Base-by-base conservation (phyloP, 1,139 yeast genomes). In the Magnusiomyces sp. region DNA sequence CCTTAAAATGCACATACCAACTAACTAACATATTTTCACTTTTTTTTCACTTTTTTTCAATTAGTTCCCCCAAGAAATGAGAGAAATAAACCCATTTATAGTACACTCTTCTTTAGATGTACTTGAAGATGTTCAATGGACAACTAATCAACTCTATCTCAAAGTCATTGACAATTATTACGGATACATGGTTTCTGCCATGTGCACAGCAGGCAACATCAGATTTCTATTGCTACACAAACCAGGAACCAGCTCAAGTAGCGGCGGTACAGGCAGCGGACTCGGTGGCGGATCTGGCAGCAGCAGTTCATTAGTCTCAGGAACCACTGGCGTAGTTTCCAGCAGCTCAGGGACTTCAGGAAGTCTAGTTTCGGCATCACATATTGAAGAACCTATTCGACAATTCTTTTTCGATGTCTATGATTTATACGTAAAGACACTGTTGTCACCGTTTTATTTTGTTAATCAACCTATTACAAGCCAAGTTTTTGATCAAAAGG, bases 71-170 rank as follows among this genome's bases (percentile, higher is more conserved):
- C 72, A 77, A 23, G 85, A 81, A 51, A 78, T 87, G 64, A 77
- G 77, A 59, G 97, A 90, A 63, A 70, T 90, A 46, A 80, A 84
- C 59, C 97, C 97, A 19, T 90, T 89, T 62, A 81, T 94, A 36
- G 76, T 92, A 39, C 95, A 92, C 63, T 78, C 96, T 0, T 80
- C 97, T 2, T 70, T 94, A 40, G 99, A 92, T 63, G 73, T 92
- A 19, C 81, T 94, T 1, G 97, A 92, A 58, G 96, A 89, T 58
- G 70, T 80, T 2, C 97, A 89, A 61, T 90, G 95, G 95, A 76
- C 79, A 46, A 72, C 79, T 13, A 78, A 74, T 55, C 73, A 76
- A 42, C 72, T 83, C 63, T 77, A 86, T 60, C 69, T 89, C 55
- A 92, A 92, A 45, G 79, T 79, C 47, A 78, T 92, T 16, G 98